phyloP scores from a whole-genome alignment of 768 basidiomycete genomes.

The Clitopilus hobsonii region DNA sequence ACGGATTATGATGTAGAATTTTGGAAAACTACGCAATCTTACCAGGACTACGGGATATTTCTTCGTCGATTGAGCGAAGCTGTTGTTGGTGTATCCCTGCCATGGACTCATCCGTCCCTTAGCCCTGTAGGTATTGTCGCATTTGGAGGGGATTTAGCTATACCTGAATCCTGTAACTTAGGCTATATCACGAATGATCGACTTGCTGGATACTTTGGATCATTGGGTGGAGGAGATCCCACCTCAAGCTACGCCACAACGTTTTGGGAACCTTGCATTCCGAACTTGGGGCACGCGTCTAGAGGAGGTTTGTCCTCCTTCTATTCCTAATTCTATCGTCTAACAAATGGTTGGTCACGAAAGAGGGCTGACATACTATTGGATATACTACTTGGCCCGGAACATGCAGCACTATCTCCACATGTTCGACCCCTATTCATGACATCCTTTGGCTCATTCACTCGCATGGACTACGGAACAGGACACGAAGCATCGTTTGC shows the following conservation, averaged over 20 bases:
- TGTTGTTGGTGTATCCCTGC: constrained; percentile 61
- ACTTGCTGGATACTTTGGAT: constrained; percentile 62
- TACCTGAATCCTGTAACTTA: constrained; percentile 18
- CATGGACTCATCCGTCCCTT: constrained; percentile 27
- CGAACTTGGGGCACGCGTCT: constrained; percentile 77
- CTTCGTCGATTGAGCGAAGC: constrained; percentile 72
- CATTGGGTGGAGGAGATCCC: constrained; percentile 82
- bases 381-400: constrained; percentile 39
- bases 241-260: constrained; percentile 64
- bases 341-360: constrained; percentile 5
- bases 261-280: constrained; percentile 92
- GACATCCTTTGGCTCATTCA: constrained; percentile 84
- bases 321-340: not conserved
- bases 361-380: constrained; percentile 56
- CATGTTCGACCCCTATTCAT: constrained; percentile 76
- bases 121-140: constrained; percentile 26
- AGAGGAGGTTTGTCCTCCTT: constrained; percentile 52
- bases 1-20: constrained; percentile 65
- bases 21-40: constrained; percentile 75
- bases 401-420: constrained; percentile 42
- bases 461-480: constrained; percentile 93
- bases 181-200: constrained; percentile 37
- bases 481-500: constrained; percentile 93
- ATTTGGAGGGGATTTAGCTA: not conserved
- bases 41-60: constrained; percentile 70